Base-by-base conservation (phyloP, 257 asterid species). In the Plantago major region DNA sequence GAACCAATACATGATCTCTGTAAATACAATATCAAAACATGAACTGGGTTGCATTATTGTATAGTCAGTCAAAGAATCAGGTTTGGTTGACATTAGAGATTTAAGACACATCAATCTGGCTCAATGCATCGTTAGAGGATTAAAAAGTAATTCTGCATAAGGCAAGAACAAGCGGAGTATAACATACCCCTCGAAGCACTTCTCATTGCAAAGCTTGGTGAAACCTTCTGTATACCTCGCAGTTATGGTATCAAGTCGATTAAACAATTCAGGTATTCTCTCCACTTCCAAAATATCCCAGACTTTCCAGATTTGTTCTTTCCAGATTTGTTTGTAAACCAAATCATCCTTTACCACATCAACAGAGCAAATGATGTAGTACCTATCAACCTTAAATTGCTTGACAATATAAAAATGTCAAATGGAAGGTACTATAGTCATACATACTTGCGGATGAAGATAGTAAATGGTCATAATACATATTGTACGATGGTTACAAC, bases 211-310 rank as follows among this genome's bases (percentile, higher is more conserved):
- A 46, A 59, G 74, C 30, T 22, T 72, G 69, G 76, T 62, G 65
- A 71, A 86, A 62, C 79, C 81, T 57, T 79, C 78, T 0, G 85
- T 75, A 49, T 71, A 76, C 87, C 70, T 76, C 10, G 73, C 48
- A 55, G 60, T 76, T 43, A 83, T 75, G 71, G 58, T 56, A 28
- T 83, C 89, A 40, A 86, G 85, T 13, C 82, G 81, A 30, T 51
- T 71, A 73, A 70, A 37, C 63, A 79, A 61, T 42, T 81, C 81
- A 30, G 73, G 10, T 5, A 77, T 70, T 76, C 77, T 88, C 54
- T 3, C 73, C 52, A 43, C 54, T 18, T 78, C 76, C 68, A 83
- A n/a, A 47, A 86, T 16, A 60, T 83, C 87, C 95, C 92, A 83
- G 17, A 78, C n/a, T n/a, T n/a, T n/a, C n/a, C n/a, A n/a, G n/a